Conservation (phyloP, 345 rosid species). For the Populus euphratica region DNA sequence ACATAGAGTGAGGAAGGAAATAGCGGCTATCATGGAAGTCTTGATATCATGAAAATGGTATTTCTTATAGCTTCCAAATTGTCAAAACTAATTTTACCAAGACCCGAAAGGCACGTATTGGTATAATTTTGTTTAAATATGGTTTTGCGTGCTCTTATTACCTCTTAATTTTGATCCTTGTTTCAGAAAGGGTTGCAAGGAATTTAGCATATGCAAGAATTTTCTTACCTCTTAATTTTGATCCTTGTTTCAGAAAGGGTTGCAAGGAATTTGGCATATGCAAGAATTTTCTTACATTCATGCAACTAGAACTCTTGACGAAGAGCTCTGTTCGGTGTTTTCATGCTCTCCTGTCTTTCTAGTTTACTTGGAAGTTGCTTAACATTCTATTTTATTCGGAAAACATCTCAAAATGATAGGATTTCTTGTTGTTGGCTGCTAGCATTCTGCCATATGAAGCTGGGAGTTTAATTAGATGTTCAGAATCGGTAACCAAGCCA, state of each 20-base stretch:
- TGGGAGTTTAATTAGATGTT: neutral
- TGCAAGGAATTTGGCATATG: neutral
- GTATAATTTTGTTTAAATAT: neutral
- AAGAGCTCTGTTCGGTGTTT: neutral
- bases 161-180: neutral
- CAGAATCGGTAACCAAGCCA: too few species aligned
- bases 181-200: neutral
- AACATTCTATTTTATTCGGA: neutral
- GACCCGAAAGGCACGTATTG: neutral
- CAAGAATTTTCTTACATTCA: neutral
- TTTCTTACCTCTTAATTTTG: neutral
- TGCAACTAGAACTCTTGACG: neutral
- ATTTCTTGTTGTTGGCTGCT: neutral
- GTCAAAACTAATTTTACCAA: neutral
- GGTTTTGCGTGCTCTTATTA: neutral
- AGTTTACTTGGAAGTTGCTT: neutral
- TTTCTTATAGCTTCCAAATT: neutral
- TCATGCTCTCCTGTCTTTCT: too few species aligned
- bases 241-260: neutral
- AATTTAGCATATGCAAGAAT: neutral
- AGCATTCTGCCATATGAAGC: neutral
- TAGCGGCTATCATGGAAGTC: neutral
- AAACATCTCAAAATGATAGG: neutral
- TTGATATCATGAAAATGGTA: slow-evolving; percentile 1
- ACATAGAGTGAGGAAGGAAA: slow-evolving; percentile 56